Evolutionary conservation across 129 eudicot species (phyloP).

Genomic region (Tagetes patula): DNA sequence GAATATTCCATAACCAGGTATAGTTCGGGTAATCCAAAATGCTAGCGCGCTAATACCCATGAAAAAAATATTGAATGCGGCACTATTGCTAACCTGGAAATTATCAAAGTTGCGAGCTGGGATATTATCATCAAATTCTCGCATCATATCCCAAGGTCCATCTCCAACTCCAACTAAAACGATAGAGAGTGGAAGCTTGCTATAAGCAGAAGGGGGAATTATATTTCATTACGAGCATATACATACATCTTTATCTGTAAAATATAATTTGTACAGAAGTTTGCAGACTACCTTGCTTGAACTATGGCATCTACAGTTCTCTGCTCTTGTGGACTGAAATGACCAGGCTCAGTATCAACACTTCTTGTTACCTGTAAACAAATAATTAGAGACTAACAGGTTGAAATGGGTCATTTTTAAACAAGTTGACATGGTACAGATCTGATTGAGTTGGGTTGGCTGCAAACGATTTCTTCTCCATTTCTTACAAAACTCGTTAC

Average conservation of each 20-base stretch:
- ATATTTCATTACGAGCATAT: not conserved
- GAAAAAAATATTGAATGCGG: not conserved
- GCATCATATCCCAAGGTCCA: slow-evolving; percentile 99
- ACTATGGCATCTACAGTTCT: slow-evolving; percentile 91
- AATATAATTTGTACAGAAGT: not conserved
- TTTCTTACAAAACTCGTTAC: not conserved
- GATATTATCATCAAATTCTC: slow-evolving; percentile 87
- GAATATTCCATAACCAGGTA: not conserved
- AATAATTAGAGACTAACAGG: not conserved
- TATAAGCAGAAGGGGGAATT: slow-evolving; percentile 30
- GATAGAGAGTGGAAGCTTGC: slow-evolving; percentile 86
- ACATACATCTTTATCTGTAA: not conserved
- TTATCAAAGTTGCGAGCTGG: slow-evolving; percentile 91
- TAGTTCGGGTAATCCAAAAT: not conserved
- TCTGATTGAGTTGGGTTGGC: not conserved
- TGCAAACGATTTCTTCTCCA: not conserved
- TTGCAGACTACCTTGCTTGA: slow-evolving; percentile 64
- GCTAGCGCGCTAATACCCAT: not conserved
- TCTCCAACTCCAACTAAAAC: slow-evolving; percentile 93
- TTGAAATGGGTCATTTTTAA: slow-evolving; percentile 1
- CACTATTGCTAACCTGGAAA: slow-evolving; percentile 58
- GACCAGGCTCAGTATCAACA: slow-evolving; percentile 71
- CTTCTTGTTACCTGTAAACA: slow-evolving; percentile 84
- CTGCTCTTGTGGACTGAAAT: slow-evolving; percentile 80
- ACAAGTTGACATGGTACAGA: not conserved